These are phyloP conservation scores for Penicillium sp. DNA, from an alignment of 2,329 filamentous ascomycete genomes.

Conservation along the genomic window DNA sequence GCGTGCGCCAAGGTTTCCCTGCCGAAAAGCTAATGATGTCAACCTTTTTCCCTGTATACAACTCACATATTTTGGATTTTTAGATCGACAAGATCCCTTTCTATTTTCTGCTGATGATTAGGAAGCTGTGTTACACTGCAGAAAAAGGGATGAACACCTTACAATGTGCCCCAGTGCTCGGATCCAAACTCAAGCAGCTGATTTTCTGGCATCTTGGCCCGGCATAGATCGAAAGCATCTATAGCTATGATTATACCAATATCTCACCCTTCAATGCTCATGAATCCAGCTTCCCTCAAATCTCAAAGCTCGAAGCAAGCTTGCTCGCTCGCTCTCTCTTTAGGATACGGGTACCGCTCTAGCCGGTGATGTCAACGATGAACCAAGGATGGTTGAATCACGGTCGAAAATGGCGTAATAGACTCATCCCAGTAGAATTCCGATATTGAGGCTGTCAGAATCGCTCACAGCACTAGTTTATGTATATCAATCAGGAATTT, in stretches of 20 bases:
- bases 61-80: too few species aligned
- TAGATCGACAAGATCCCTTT: background rate
- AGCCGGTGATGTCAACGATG: too few species aligned
- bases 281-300: background rate
- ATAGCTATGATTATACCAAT: background rate
- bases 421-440: background rate
- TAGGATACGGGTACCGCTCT: background rate
- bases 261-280: background rate
- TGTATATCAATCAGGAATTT: background rate
- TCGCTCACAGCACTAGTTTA: background rate
- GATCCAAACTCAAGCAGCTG: background rate
- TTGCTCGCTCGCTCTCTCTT: too few species aligned
- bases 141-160: background rate
- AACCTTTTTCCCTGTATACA: slow-evolving; percentile 2
- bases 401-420: background rate
- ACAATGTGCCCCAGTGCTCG: too few species aligned
- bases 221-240: background rate
- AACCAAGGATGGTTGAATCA: background rate
- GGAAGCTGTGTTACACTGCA: background rate
- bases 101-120: background rate
- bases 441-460: background rate
- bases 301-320: background rate
- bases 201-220: background rate
- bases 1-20: slow-evolving; percentile 20
- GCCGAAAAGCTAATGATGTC: slow-evolving; percentile 16